These are phyloP conservation scores for Centella asiatica DNA, from an alignment of 129 eudicot genomes.

Conservation along the genomic window DNA sequence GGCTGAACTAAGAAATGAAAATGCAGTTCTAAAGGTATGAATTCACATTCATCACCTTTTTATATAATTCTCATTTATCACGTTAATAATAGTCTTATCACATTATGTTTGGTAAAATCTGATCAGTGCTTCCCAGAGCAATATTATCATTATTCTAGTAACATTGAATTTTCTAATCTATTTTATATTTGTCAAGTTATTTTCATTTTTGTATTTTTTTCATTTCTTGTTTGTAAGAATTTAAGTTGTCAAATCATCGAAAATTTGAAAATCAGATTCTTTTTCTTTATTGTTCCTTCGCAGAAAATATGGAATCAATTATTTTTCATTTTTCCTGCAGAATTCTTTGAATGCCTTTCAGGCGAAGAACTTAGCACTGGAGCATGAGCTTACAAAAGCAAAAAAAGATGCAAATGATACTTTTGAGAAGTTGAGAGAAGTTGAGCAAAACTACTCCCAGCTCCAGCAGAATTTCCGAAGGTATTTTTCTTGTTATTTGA, in stretches of 20 bases:
- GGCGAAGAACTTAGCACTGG: slow-evolving; percentile 58
- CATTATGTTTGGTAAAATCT: not conserved
- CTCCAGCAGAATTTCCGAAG: slow-evolving; percentile 69
- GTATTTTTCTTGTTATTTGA: slow-evolving; percentile 17
- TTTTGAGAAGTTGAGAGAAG: slow-evolving; percentile 58
- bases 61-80: no score
- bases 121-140: slow-evolving; percentile 1
- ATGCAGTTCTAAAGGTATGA: slow-evolving; percentile 72
- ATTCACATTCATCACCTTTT: no score
- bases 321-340: slow-evolving; percentile 28
- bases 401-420: slow-evolving; percentile 53
- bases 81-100: no score
- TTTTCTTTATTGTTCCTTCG: not conserved
- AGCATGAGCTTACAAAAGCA: slow-evolving; percentile 56
- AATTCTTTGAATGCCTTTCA: slow-evolving; percentile 58
- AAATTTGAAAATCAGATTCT: not conserved
- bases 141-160: not conserved
- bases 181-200: no score
- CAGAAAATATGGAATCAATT: not conserved
- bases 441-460: slow-evolving; percentile 54
- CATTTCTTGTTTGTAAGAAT: not conserved
- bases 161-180: not conserved
- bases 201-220: not conserved
- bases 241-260: not conserved
- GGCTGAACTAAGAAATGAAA: slow-evolving; percentile 64